Evolutionary conservation across 257 asterid species (phyloP).

Genomic region (Scutellaria baicalensis): DNA sequence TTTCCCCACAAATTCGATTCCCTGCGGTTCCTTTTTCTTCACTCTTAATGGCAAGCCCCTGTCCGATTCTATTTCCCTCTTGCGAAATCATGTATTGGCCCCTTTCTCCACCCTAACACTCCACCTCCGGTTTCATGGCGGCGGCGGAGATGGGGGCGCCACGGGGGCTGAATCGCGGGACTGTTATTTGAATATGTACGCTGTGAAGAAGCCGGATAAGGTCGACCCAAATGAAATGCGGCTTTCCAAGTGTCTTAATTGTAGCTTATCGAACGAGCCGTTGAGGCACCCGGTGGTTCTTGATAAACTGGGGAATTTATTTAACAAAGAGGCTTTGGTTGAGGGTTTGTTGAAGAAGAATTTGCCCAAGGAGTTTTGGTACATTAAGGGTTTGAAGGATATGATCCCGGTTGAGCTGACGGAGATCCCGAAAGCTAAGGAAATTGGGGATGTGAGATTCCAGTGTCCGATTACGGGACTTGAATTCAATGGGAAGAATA

Average conservation of each 20-base stretch:
- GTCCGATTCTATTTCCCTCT: conserved; percentile 34
- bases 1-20: conserved; percentile 21
- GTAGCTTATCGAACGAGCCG: conserved; percentile 79
- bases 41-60: conserved; percentile 56
- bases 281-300: conserved; percentile 71
- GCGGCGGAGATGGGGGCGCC: conserved; percentile 98
- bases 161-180: conserved; percentile 95
- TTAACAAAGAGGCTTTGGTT: conserved; percentile 80
- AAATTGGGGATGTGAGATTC: conserved; percentile 32
- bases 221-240: conserved; percentile 76
- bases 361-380: conserved; percentile 71
- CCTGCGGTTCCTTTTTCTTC: conserved; percentile 39
- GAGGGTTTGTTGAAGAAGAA: conserved; percentile 80
- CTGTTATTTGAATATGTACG: conserved; percentile 87
- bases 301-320: conserved; percentile 79
- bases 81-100: conserved; percentile 24
- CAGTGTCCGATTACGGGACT: conserved; percentile 78
- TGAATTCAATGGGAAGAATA: conserved; percentile 78
- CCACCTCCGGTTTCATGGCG: conserved; percentile 54
- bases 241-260: conserved; percentile 70
- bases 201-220: conserved; percentile 74
- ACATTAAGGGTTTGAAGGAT: conserved; percentile 90
- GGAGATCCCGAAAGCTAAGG: conserved; percentile 40
- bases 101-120: conserved; percentile 57
- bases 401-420: conserved; percentile 64